Evolutionary conservation across 2,329 filamentous ascomycete genomes (phyloP).

Genomic region (Stagonosporopsis cucurbitacearum): DNA sequence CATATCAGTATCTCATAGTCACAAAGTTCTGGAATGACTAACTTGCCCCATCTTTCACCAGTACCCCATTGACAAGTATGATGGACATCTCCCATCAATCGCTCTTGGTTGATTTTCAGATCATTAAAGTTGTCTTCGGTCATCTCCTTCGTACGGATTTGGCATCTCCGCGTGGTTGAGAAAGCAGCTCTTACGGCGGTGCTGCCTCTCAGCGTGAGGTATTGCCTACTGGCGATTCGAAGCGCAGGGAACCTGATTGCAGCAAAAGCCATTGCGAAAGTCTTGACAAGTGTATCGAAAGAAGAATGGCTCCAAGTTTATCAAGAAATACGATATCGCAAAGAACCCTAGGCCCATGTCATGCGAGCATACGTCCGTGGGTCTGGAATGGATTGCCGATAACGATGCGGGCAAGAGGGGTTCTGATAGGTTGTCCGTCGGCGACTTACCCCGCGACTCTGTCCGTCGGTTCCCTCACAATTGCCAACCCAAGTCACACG

Average conservation of each 20-base stretch:
- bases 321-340: conserved; percentile 22
- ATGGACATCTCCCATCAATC: conserved; percentile 70
- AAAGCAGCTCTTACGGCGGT: conserved; percentile 30
- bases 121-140: conserved; percentile 59
- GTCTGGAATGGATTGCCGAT: conserved; percentile 27
- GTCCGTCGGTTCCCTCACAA: background rate
- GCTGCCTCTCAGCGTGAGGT: conserved; percentile 25
- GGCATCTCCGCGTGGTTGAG: conserved; percentile 39
- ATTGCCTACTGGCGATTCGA: conserved; percentile 30
- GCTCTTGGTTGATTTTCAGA: conserved; percentile 64
- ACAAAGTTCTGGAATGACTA: conserved; percentile 22
- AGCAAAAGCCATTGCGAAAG: conserved; percentile 24
- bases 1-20: background rate
- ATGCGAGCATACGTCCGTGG: conserved; percentile 29
- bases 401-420: conserved; percentile 20
- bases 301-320: conserved; percentile 12
- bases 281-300: conserved; percentile 7
- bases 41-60: conserved; percentile 72
- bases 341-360: conserved; percentile 17
- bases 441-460: conserved; percentile 9
- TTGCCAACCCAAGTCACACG: background rate
- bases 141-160: conserved; percentile 55
- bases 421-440: conserved; percentile 17
- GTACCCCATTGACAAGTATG: conserved; percentile 70
- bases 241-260: conserved; percentile 19